These are phyloP conservation scores for Fusarium virguliforme DNA, from an alignment of 2,329 filamentous ascomycete species.

Conservation along the genomic window DNA sequence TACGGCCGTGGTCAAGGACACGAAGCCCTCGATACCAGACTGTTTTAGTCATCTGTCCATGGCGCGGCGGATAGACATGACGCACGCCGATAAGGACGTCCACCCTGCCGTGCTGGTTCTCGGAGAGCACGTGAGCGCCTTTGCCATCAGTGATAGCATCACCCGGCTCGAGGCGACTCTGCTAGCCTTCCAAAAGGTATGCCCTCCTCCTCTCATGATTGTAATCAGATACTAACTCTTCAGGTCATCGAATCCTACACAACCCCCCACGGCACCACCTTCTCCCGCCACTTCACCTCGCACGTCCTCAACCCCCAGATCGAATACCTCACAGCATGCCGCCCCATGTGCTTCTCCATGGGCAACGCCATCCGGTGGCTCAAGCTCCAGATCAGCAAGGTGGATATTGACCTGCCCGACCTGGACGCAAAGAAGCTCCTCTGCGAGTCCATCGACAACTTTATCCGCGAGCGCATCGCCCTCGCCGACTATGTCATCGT, in stretches of 20 bases:
- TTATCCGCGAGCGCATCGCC: slow-evolving; percentile 91
- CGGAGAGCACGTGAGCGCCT: slow-evolving; percentile 91
- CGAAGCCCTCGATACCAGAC: slow-evolving; percentile 75
- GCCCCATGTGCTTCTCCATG: slow-evolving; percentile 97
- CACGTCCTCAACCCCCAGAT: slow-evolving; percentile 96
- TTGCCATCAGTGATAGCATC: slow-evolving; percentile 90
- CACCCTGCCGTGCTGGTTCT: slow-evolving; percentile 89
- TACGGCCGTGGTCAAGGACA: slow-evolving; percentile 63
- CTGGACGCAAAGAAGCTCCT: slow-evolving; percentile 85
- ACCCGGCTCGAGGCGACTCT: slow-evolving; percentile 90
- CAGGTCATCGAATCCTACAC: slow-evolving; percentile 94
- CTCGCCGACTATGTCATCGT: slow-evolving; percentile 91
- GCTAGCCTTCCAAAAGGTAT: slow-evolving; percentile 88
- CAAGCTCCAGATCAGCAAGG: slow-evolving; percentile 91
- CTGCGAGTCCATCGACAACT: slow-evolving; percentile 86
- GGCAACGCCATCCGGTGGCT: slow-evolving; percentile 96
- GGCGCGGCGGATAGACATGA: slow-evolving; percentile 69
- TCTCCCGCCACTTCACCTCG: slow-evolving; percentile 91
- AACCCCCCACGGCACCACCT: slow-evolving; percentile 86
- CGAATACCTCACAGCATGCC: slow-evolving; percentile 91
- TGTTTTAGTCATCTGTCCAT: slow-evolving; percentile 89
- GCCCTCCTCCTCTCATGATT: slow-evolving; percentile 31
- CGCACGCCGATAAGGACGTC: slow-evolving; percentile 80
- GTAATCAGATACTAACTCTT: slow-evolving; percentile 15
- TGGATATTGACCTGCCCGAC: slow-evolving; percentile 89